A percentile compares a stretch with the other conserved stretches of the same genome.
phyloP scores from a whole-genome alignment of 1,139 yeast genomes.

The Williopsis jadinii region DNA sequence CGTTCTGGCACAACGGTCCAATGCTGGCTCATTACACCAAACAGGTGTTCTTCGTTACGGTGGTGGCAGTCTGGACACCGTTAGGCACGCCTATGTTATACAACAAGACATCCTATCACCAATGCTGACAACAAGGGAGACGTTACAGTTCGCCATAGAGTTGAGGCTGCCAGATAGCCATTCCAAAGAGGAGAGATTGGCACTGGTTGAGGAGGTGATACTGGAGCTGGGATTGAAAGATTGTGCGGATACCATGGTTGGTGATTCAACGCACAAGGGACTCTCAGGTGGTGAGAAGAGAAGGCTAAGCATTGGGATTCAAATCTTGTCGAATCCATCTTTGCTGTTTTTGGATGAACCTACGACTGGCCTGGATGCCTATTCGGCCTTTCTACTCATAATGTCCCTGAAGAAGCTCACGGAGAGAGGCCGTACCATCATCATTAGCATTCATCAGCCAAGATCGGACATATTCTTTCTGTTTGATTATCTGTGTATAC shows the following conservation, averaged over 20 bases:
- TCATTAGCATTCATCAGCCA: slow-evolving; percentile 81
- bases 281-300: slow-evolving; percentile 82
- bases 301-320: slow-evolving; percentile 72
- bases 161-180: slow-evolving; percentile 41
- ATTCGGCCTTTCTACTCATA: slow-evolving; percentile 62
- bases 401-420: slow-evolving; percentile 53
- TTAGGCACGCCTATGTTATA: slow-evolving; percentile 52
- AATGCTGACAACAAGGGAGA: slow-evolving; percentile 65
- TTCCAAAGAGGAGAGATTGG: slow-evolving; percentile 32
- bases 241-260: slow-evolving; percentile 55
- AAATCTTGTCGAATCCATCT: slow-evolving; percentile 69
- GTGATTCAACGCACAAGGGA: slow-evolving; percentile 45
- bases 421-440: slow-evolving; percentile 60
- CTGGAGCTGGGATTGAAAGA: slow-evolving; percentile 56
- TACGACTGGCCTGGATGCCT: slow-evolving; percentile 82
- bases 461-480: slow-evolving; percentile 63
- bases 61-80: slow-evolving; percentile 35
- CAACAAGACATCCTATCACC: slow-evolving; percentile 73
- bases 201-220: slow-evolving; percentile 52
- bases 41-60: slow-evolving; percentile 6
- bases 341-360: slow-evolving; percentile 80
- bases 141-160: slow-evolving; percentile 64
- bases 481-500: slow-evolving; percentile 65
- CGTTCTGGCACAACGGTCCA: slow-evolving; percentile 51
- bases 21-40: slow-evolving; percentile 5